Evolutionary conservation across 140 eudicot genomes (phyloP).

Genomic region (Anethum foeniculum): DNA sequence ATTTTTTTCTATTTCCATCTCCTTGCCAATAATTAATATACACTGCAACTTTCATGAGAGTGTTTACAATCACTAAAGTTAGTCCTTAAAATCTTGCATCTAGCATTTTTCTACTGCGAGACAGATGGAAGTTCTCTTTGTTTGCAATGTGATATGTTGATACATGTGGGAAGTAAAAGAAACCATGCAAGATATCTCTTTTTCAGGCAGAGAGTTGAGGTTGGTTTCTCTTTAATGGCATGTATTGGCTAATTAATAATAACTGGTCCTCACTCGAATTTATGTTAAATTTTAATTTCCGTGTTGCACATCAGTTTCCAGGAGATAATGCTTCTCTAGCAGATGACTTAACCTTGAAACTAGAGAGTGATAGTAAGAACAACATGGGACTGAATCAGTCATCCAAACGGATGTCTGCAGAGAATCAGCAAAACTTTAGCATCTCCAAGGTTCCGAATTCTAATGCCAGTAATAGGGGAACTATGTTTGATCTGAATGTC

Average conservation of each 20-base stretch:
- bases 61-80: neutral
- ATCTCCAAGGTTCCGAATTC: slow-evolving; percentile 29
- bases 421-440: slow-evolving; percentile 38
- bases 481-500: slow-evolving; percentile 73
- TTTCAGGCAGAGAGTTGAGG: slow-evolving; percentile 87
- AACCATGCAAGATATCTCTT: slow-evolving; percentile 77
- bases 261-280: neutral
- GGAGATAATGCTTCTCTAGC: slow-evolving; percentile 52
- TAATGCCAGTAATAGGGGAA: slow-evolving; percentile 45
- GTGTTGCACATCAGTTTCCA: slow-evolving; percentile 48
- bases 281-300: slow-evolving; percentile 4
- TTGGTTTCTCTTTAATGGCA: slow-evolving; percentile 36
- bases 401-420: slow-evolving; percentile 11
- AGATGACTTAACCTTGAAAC: slow-evolving; percentile 41
- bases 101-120: slow-evolving; percentile 94
- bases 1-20: no score
- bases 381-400: slow-evolving; percentile 25
- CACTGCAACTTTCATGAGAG: neutral
- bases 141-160: slow-evolving; percentile 89
- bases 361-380: slow-evolving; percentile 39
- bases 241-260: slow-evolving; percentile 18
- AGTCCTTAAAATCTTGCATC: slow-evolving; percentile 12
- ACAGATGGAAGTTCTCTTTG: slow-evolving; percentile 90
- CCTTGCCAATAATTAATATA: no score
- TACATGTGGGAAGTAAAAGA: slow-evolving; percentile 93